These are phyloP conservation scores for Rosellinia necatrix DNA, from an alignment of 2,329 filamentous ascomycete species.

Conservation along the genomic window DNA sequence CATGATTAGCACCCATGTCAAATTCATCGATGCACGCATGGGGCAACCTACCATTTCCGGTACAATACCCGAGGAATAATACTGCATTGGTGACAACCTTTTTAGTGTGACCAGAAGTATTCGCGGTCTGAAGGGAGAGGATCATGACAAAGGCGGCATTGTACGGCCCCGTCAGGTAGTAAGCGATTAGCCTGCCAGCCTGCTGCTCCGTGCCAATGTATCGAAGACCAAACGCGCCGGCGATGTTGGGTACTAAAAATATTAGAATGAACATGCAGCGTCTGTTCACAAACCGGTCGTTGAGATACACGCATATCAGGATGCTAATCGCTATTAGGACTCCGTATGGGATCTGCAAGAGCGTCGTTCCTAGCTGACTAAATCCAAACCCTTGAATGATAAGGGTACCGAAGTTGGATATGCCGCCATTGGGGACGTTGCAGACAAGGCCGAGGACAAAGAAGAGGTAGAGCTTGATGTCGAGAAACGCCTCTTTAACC, in stretches of 20 bases:
- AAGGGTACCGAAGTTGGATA: slow-evolving; percentile 62
- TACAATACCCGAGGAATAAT: slow-evolving; percentile 57
- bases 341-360: slow-evolving; percentile 54
- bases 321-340: slow-evolving; percentile 33
- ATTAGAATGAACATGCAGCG: slow-evolving; percentile 48
- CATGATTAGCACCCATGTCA: background rate
- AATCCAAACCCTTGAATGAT: slow-evolving; percentile 63
- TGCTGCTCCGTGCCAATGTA: slow-evolving; percentile 51
- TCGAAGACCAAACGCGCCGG: slow-evolving; percentile 57
- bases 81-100: slow-evolving; percentile 64
- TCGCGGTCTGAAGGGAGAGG: slow-evolving; percentile 45
- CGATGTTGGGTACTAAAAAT: slow-evolving; percentile 57
- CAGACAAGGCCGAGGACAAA: slow-evolving; percentile 55
- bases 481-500: slow-evolving; percentile 44
- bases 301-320: slow-evolving; percentile 30
- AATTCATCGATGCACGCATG: background rate
- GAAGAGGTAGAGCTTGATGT: slow-evolving; percentile 57
- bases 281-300: slow-evolving; percentile 31
- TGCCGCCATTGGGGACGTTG: slow-evolving; percentile 61
- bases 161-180: slow-evolving; percentile 60
- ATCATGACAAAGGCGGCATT: slow-evolving; percentile 58
- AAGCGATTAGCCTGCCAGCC: slow-evolving; percentile 56
- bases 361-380: slow-evolving; percentile 55
- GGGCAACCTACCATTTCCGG: slow-evolving; percentile 47
- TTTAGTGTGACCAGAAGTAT: slow-evolving; percentile 59